These are phyloP conservation scores for Candida tibetensis DNA, from an alignment of 805 yeast genomes.

Conservation along the genomic window DNA sequence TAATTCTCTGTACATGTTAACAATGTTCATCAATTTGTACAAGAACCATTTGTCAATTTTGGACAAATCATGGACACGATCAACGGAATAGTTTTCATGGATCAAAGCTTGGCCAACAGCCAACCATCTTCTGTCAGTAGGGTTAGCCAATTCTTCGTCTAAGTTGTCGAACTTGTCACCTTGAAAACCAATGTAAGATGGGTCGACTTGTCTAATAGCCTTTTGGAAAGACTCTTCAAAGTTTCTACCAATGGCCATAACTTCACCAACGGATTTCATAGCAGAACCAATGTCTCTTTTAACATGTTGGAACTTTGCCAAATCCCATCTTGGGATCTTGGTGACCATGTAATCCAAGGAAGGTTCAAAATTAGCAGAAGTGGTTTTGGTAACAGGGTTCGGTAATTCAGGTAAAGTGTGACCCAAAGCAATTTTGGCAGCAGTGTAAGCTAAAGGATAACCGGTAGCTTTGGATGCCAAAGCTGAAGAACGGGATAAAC, in stretches of 20 bases:
- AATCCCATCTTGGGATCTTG: conserved; percentile 98
- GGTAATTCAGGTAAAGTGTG: conserved; percentile 93
- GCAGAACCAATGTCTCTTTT: conserved; percentile 91
- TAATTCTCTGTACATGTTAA: conserved; percentile 78
- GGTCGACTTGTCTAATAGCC: conserved; percentile 95
- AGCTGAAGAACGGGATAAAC: conserved; percentile 95
- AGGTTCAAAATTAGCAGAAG: conserved; percentile 96
- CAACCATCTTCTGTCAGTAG: conserved; percentile 95
- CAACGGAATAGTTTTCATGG: conserved; percentile 89
- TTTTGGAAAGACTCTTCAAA: conserved; percentile 98
- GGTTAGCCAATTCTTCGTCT: conserved; percentile 74
- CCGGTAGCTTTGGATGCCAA: conserved; percentile 98
- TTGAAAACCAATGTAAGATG: conserved; percentile 86
- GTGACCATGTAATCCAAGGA: conserved; percentile 95
- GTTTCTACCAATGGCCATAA: conserved; percentile 97
- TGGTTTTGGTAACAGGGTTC: conserved; percentile 93
- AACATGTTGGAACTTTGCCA: conserved; percentile 92
- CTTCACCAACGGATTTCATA: conserved; percentile 99
- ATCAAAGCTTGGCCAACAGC: conserved; percentile 97
- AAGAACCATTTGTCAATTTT: conserved; percentile 97
- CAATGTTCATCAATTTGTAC: conserved; percentile 89
- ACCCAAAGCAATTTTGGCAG: conserved; percentile 94
- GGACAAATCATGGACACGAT: conserved; percentile 84
- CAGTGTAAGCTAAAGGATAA: conserved; percentile 97
- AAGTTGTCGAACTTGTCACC: conserved; percentile 76